Conservation (phyloP, 2,329 filamentous ascomycete genomes). For the Aspergillus sp. region DNA sequence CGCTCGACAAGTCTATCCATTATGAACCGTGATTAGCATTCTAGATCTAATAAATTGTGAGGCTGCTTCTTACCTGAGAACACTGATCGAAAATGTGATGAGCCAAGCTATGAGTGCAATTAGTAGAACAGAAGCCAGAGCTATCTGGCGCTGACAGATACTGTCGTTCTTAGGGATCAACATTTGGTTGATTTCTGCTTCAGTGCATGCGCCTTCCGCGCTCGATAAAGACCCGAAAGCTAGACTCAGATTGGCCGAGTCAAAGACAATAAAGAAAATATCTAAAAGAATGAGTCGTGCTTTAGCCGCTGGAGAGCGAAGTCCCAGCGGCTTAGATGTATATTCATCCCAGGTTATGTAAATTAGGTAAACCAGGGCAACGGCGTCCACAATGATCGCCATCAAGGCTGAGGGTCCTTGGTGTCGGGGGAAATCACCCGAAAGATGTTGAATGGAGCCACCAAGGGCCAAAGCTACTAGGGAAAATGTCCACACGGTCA, state of each 20-base stretch:
- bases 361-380: slow-evolving; percentile 84
- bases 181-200: slow-evolving; percentile 37
- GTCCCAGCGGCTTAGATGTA: slow-evolving; percentile 84
- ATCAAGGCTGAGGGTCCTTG: slow-evolving; percentile 79
- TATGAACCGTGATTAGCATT: slow-evolving; percentile 17
- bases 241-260: slow-evolving; percentile 86
- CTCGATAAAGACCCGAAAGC: slow-evolving; percentile 80
- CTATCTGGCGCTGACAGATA: slow-evolving; percentile 65
- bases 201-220: slow-evolving; percentile 59
- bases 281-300: slow-evolving; percentile 87
- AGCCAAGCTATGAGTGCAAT: slow-evolving; percentile 87
- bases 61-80: slow-evolving; percentile 59
- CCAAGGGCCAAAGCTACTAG: slow-evolving; percentile 78
- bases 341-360: slow-evolving; percentile 98
- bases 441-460: slow-evolving; percentile 67
- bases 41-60: slow-evolving; percentile 19
- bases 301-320: slow-evolving; percentile 81
- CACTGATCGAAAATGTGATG: slow-evolving; percentile 82
- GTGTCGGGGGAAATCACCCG: slow-evolving; percentile 47
- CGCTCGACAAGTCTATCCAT: slow-evolving; percentile 39
- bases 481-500: slow-evolving; percentile 80
- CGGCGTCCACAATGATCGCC: slow-evolving; percentile 82
- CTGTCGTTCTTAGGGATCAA: slow-evolving; percentile 38
- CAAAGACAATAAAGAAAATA: slow-evolving; percentile 95
- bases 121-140: slow-evolving; percentile 74